Evolutionary conservation across 2,329 filamentous ascomycete genomes (phyloP).

Genomic region (Ilyonectria sp.): DNA sequence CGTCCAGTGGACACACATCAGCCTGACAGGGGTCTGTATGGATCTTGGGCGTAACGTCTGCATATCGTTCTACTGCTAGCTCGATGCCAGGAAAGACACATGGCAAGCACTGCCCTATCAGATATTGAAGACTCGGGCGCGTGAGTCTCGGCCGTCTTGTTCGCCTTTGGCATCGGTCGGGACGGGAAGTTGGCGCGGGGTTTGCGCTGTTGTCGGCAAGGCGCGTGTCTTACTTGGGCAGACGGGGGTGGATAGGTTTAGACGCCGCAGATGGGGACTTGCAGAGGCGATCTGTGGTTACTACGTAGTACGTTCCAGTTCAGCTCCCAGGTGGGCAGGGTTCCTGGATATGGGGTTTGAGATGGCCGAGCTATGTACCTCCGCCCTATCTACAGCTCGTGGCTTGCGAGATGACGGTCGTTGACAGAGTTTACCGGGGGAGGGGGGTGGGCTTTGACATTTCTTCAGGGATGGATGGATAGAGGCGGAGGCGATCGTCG

Average conservation of each 20-base stretch:
- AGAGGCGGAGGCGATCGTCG: not conserved
- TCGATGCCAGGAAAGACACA: not conserved
- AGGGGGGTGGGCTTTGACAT: not conserved
- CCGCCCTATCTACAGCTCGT: not conserved
- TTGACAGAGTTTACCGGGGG: not conserved
- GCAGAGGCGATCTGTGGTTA: conserved; percentile 14
- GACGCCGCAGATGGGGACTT: not conserved
- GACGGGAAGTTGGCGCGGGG: conserved; percentile 15
- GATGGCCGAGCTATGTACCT: not conserved
- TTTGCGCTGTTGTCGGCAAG: conserved; percentile 5
- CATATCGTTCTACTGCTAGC: not conserved
- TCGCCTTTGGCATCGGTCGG: conserved; percentile 17
- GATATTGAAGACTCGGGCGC: not conserved
- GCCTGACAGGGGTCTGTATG: conserved; percentile 42
- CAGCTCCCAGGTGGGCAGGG: conserved; percentile 15
- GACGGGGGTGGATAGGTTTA: conserved; percentile 2
- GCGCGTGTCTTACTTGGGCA: not conserved
- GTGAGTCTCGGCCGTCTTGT: conserved; percentile 20
- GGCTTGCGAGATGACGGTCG: conserved; percentile 10
- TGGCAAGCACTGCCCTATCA: conserved; percentile 11
- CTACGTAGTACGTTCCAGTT: not conserved
- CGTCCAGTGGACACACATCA: conserved; percentile 28
- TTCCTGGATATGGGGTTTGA: conserved; percentile 22
- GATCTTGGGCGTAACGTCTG: not conserved
- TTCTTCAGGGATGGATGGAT: not conserved